Percentiles rank a stretch among this genome's conserved stretches.
Conservation (phyloP, 1,284 basidiomycete genomes). For the Meira miltonrushii region DNA sequence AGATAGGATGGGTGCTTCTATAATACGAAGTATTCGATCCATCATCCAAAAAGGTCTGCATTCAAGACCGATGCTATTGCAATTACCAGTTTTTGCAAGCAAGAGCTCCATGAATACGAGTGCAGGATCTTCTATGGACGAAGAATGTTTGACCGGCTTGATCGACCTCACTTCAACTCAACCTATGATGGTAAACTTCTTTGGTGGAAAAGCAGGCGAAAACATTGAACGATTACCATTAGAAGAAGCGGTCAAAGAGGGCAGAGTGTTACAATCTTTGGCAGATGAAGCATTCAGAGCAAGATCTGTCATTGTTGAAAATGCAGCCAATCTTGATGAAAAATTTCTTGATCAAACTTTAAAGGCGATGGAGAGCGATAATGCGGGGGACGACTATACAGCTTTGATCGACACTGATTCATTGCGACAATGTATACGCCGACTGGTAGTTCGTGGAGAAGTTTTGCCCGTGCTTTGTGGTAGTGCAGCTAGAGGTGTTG, state of each 20-base stretch:
- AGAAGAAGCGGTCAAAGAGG: background rate
- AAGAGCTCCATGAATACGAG: slow-evolving; percentile 61
- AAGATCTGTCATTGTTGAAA: slow-evolving; percentile 67
- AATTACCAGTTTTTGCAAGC: slow-evolving; percentile 60
- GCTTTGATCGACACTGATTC: slow-evolving; percentile 12
- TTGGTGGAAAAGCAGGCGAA: slow-evolving; percentile 41
- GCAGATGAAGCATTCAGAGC: slow-evolving; percentile 65
- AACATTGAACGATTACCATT: slow-evolving; percentile 19
- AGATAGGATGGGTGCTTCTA: slow-evolving; percentile 75
- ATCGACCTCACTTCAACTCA: slow-evolving; percentile 30
- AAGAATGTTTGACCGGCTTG: slow-evolving; percentile 62
- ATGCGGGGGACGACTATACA: background rate
- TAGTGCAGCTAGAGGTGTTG: slow-evolving; percentile 72
- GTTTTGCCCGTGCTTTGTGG: slow-evolving; percentile 77
- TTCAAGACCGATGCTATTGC: slow-evolving; percentile 66
- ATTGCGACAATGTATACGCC: slow-evolving; percentile 60
- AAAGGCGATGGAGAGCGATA: slow-evolving; percentile 41
- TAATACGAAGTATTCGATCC: slow-evolving; percentile 66
- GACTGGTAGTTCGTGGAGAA: slow-evolving; percentile 63
- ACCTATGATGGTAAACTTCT: slow-evolving; percentile 27
- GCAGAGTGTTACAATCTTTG: slow-evolving; percentile 53
- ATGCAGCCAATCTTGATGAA: slow-evolving; percentile 72
- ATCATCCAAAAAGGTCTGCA: slow-evolving; percentile 67
- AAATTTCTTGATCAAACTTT: slow-evolving; percentile 67
- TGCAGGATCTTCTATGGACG: slow-evolving; percentile 62